Evolutionary conservation across 371 early-diverging fungal genomes (phyloP), one percentile per base, ranked within the genome.

Genomic region (Amoeboaphelidium protococcarum): DNA sequence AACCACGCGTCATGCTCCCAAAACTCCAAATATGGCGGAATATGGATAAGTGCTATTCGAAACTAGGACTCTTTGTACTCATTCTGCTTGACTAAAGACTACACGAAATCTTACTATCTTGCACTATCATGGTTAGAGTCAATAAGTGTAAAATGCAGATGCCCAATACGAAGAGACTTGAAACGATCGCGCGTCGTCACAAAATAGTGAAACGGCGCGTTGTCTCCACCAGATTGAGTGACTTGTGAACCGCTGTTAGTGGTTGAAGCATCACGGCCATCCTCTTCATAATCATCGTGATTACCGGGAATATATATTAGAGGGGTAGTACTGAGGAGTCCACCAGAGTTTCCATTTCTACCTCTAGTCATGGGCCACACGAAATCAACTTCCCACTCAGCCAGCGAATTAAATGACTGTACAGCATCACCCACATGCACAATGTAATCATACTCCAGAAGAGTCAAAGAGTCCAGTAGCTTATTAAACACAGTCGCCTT

Each of bases 11-110:
- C 61, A 10, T 74, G 73, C 31, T 80, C 74, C 81, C 81, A 80
- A 52, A 69, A 80, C 51, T 80, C 80, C 1, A 77, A 62, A 47
- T 67, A 80, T 0, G 81, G 81, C n/a, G 81, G 80, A 1, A 80
- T 67, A 50, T 80, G 81, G 2, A 78, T 71, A 6, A 76, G 60
- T 2, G 78, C 71, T 6, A 80, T 59, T 12, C 73, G 61, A 55
- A 80, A 77, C 41, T 54, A 59, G 3, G 78, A 76, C 2, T 56
- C 44, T 25, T 58, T 62, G 37, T 67, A 72, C 4, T 57, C 69
- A 0, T 60, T 54, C 0, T 72, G 67, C 16, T 61, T 49, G 25
- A 78, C 59, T 49, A 78, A 78, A 2, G 54, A 52, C 31, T 58
- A 52, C 6, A 80, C 63, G 69, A 75, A 80, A 22, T 55, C 53